These are phyloP conservation scores for Penicillium expansum DNA, from an alignment of 2,329 filamentous ascomycete species.

Conservation along the genomic window DNA sequence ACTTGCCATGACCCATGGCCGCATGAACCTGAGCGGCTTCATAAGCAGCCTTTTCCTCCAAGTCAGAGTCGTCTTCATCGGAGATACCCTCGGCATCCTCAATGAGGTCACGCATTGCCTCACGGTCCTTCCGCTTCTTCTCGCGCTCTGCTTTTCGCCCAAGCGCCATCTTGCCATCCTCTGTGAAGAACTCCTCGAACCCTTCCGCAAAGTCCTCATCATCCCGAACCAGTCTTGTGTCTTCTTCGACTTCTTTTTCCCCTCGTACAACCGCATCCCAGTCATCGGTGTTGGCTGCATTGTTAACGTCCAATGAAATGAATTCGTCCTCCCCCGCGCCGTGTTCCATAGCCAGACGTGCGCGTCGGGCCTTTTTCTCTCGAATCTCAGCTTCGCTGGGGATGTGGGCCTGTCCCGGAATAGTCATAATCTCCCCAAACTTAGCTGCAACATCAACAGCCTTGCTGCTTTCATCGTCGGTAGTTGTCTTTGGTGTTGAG, in stretches of 20 bases:
- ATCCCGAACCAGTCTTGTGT: constrained; percentile 74
- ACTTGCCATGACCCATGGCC: constrained; percentile 62
- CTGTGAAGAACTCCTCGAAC: constrained; percentile 88
- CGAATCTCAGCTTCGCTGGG: constrained; percentile 80
- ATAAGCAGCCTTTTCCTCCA: constrained; percentile 71
- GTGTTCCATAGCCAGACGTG: constrained; percentile 72
- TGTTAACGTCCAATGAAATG: constrained; percentile 43
- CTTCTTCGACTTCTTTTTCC: constrained; percentile 58
- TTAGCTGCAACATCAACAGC: constrained; percentile 51
- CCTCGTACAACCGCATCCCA: constrained; percentile 45
- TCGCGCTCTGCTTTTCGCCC: constrained; percentile 77
- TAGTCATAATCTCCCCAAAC: constrained; percentile 45
- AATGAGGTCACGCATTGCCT: constrained; percentile 81
- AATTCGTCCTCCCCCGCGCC: constrained; percentile 61
- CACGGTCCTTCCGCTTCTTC: constrained; percentile 61
- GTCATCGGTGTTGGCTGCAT: constrained; percentile 42
- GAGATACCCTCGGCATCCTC: constrained; percentile 68
- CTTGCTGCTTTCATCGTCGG: constrained; percentile 50
- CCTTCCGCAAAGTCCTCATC: constrained; percentile 93
- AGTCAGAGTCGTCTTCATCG: constrained; percentile 63
- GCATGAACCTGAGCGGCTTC: constrained; percentile 81
- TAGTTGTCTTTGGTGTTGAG: constrained; percentile 64
- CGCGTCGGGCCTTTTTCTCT: constrained; percentile 85
- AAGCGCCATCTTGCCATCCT: constrained; percentile 75
- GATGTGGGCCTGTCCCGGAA: constrained; percentile 51